Evolutionary conservation across 2,329 filamentous ascomycete species (phyloP).

Genomic region (Didymella pomorum): DNA sequence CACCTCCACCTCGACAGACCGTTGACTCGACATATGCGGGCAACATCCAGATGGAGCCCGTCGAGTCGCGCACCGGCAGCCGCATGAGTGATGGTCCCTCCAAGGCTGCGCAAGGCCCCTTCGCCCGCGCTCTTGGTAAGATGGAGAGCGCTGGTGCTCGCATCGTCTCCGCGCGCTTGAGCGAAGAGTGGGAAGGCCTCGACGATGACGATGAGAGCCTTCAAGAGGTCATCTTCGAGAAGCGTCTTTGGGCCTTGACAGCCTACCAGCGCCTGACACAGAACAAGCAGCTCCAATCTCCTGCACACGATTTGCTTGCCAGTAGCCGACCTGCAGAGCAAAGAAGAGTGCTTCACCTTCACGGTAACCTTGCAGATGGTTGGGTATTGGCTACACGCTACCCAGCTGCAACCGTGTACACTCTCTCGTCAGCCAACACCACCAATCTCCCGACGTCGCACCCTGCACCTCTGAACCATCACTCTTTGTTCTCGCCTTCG

Average conservation of each 20-base stretch:
- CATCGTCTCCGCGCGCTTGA: constrained; percentile 36
- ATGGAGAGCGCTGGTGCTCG: constrained; percentile 38
- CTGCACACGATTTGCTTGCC: constrained; percentile 35
- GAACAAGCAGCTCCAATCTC: constrained; percentile 38
- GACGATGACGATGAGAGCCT: constrained; percentile 37
- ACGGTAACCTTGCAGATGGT: constrained; percentile 40
- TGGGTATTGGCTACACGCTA: constrained; percentile 41
- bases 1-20: constrained; percentile 11
- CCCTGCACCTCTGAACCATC: constrained; percentile 39
- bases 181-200: constrained; percentile 40
- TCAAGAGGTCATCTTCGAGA: constrained; percentile 39
- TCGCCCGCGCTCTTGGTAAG: constrained; percentile 36
- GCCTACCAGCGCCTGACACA: constrained; percentile 40
- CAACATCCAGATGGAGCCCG: constrained; percentile 30
- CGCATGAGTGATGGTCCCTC: constrained; percentile 28
- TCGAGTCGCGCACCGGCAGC: constrained; percentile 35
- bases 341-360: constrained; percentile 34
- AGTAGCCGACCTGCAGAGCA: constrained; percentile 33
- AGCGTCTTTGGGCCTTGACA: constrained; percentile 39
- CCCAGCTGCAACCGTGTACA: constrained; percentile 36
- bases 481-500: constrained; percentile 37
- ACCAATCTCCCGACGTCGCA: constrained; percentile 30
- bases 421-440: constrained; percentile 33
- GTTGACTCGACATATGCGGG: constrained; percentile 23
- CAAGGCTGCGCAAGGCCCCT: constrained; percentile 30